Percentiles rank a stretch among this genome's conserved stretches.
Evolutionary conservation across 2,329 filamentous ascomycete genomes (phyloP).

Genomic region (Orbilia ellipsospora): DNA sequence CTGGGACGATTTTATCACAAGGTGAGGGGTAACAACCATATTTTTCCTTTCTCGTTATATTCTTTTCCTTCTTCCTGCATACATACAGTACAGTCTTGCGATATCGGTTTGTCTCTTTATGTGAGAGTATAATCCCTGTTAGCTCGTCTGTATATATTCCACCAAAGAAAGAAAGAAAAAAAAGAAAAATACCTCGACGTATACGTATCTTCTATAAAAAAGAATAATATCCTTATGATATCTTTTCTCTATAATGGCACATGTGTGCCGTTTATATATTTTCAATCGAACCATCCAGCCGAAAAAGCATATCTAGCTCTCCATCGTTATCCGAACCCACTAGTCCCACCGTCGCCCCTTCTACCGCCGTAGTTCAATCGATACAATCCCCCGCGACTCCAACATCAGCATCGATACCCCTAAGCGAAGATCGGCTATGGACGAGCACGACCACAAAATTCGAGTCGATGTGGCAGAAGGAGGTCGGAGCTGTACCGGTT

Average conservation of each 20-base stretch:
- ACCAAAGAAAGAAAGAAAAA: conserved; percentile 24
- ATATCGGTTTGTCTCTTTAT: conserved; percentile 14
- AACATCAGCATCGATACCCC: conserved; percentile 45
- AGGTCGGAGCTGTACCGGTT: conserved; percentile 36
- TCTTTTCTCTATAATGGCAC: conserved; percentile 25
- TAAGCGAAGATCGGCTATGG: conserved; percentile 32
- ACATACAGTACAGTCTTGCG: conserved; percentile 18
- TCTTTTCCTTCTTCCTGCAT: conserved; percentile 11
- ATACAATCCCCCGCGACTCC: conserved; percentile 40
- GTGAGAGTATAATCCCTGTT: conserved; percentile 33
- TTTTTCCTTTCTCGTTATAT: conserved; percentile 15
- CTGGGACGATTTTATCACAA: conserved; percentile 52
- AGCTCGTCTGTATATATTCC: conserved; percentile 54
- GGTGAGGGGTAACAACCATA: conserved; percentile 40
- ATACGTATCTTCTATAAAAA: conserved; percentile 12
- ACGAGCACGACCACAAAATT: conserved; percentile 36
- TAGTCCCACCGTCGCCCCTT: conserved; percentile 11
- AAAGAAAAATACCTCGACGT: conserved; percentile 5
- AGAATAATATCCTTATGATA: conserved; percentile 54
- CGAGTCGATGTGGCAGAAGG: conserved; percentile 44
- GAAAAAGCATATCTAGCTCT: conserved; percentile 55
- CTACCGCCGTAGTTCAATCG: conserved; percentile 28
- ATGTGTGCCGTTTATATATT: conserved; percentile 20
- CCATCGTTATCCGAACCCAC: conserved; percentile 47
- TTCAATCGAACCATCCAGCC: conserved; percentile 29